Conservation (phyloP, 805 yeast species). For the Suhomyces tanzawaensis region DNA sequence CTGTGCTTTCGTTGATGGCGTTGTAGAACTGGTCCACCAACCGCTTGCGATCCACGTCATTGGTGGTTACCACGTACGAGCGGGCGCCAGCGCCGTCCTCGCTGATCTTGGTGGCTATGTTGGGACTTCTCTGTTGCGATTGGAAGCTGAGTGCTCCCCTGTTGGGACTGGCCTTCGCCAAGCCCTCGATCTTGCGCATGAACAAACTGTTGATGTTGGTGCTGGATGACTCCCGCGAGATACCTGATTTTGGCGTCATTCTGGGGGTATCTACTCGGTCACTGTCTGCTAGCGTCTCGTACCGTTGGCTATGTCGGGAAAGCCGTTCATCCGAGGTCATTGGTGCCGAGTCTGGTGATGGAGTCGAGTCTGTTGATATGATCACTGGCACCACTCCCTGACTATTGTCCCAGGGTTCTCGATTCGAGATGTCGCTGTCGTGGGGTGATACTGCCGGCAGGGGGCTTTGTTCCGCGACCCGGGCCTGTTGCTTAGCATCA, state of each 20-base stretch:
- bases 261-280: too few relatives aligned
- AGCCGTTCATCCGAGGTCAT: not conserved
- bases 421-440: too few relatives aligned
- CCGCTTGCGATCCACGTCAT: conserved; percentile 25
- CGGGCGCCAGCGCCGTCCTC: conserved; percentile 6
- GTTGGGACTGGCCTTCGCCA: conserved; percentile 3
- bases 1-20: conserved; percentile 18
- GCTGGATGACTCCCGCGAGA: conserved; percentile 1
- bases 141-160: conserved; percentile 5
- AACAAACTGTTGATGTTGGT: conserved; percentile 9
- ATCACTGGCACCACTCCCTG: too few relatives aligned
- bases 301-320: too few relatives aligned
- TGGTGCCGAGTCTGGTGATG: not conserved
- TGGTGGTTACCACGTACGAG: conserved; percentile 1
- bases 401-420: too few relatives aligned
- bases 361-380: not conserved
- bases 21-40: conserved; percentile 43
- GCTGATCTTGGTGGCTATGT: conserved; percentile 6
- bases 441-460: too few relatives aligned
- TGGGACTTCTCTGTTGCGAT: conserved; percentile 7
- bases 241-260: conserved; percentile 1
- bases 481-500: too few relatives aligned
- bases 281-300: too few relatives aligned
- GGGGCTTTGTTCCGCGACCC: too few relatives aligned
- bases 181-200: conserved; percentile 6